Evolutionary conservation across 2,329 filamentous ascomycete genomes (phyloP).

Genomic region (Zymoseptoria pseudotritici): DNA sequence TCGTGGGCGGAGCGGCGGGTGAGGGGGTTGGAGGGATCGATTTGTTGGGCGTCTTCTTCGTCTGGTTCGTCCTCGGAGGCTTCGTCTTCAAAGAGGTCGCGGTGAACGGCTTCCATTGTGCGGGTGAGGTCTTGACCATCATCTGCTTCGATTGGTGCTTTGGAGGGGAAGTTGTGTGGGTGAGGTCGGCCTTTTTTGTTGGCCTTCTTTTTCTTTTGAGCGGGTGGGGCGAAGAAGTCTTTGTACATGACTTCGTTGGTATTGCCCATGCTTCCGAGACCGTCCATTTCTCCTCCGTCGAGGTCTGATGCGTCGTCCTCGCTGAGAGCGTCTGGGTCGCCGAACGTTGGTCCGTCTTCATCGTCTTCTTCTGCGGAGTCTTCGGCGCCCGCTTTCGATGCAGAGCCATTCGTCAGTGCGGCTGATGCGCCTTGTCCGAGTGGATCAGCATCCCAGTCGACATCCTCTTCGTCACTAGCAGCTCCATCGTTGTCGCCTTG

Average conservation of each 20-base stretch:
- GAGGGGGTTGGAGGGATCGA: conserved; percentile 61
- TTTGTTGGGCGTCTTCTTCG: conserved; percentile 56
- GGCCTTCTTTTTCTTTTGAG: conserved; percentile 57
- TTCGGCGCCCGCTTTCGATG: conserved; percentile 27
- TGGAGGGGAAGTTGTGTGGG: conserved; percentile 43
- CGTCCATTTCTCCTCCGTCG: conserved; percentile 49
- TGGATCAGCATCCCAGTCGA: conserved; percentile 83
- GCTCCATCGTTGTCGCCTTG: conserved; percentile 67
- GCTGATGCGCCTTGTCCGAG: conserved; percentile 36
- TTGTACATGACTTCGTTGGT: conserved; percentile 86
- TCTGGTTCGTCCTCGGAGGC: conserved; percentile 55
- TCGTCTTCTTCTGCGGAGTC: conserved; percentile 50
- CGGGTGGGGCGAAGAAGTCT: conserved; percentile 86
- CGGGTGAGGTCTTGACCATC: conserved; percentile 65
- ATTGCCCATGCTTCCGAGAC: conserved; percentile 54
- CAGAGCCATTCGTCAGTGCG: conserved; percentile 26
- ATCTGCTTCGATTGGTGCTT: conserved; percentile 35
- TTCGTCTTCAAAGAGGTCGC: conserved; percentile 84
- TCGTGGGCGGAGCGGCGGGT: conserved; percentile 80
- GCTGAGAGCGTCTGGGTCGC: conserved; percentile 64
- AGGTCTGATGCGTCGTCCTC: conserved; percentile 55
- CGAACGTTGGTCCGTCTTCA: conserved; percentile 77
- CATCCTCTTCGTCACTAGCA: conserved; percentile 73
- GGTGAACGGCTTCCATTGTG: conserved; percentile 77
- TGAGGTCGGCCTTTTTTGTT: conserved; percentile 51